These are phyloP conservation scores for Candida boidinii DNA, from an alignment of 805 yeast genomes.

Conservation along the genomic window DNA sequence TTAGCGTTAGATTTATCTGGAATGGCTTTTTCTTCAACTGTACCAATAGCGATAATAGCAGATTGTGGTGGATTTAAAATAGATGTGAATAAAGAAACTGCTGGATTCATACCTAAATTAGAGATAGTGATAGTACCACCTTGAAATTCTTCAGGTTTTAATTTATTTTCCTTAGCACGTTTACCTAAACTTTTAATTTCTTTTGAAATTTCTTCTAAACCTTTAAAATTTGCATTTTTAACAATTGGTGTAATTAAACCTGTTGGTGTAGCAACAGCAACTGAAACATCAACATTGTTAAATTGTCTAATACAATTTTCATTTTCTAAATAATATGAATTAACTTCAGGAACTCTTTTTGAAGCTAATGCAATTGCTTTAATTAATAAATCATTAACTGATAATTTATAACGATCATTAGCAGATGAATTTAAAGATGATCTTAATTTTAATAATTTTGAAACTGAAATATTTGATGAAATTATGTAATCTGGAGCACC, in stretches of 20 bases:
- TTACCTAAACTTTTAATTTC: constrained; percentile 89
- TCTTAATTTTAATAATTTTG: constrained; percentile 87
- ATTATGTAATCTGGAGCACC: constrained; percentile 89
- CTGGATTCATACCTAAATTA: constrained; percentile 97
- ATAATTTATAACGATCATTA: constrained; percentile 80
- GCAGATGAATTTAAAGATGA: constrained; percentile 79
- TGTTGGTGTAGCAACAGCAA: constrained; percentile 97
- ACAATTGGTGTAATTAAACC: constrained; percentile 97
- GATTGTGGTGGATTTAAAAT: constrained; percentile 98
- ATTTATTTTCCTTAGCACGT: constrained; percentile 92
- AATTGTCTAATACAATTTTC: constrained; percentile 91
- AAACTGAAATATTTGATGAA: constrained; percentile 76
- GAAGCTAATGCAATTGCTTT: constrained; percentile 93
- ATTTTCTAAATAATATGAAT: constrained; percentile 85
- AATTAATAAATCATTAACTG: constrained; percentile 88
- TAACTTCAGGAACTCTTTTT: constrained; percentile 85
- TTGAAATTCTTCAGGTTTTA: constrained; percentile 94
- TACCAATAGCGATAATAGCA: constrained; percentile 90
- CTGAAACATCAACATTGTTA: constrained; percentile 89
- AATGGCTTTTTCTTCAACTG: constrained; percentile 85
- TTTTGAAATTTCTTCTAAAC: constrained; percentile 71
- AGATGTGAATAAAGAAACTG: constrained; percentile 88
- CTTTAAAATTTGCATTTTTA: constrained; percentile 79
- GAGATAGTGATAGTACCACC: constrained; percentile 99
- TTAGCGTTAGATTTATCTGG: constrained; percentile 86